Conservation (phyloP, 1,284 basidiomycete species). For the Polyporus tsugae region DNA sequence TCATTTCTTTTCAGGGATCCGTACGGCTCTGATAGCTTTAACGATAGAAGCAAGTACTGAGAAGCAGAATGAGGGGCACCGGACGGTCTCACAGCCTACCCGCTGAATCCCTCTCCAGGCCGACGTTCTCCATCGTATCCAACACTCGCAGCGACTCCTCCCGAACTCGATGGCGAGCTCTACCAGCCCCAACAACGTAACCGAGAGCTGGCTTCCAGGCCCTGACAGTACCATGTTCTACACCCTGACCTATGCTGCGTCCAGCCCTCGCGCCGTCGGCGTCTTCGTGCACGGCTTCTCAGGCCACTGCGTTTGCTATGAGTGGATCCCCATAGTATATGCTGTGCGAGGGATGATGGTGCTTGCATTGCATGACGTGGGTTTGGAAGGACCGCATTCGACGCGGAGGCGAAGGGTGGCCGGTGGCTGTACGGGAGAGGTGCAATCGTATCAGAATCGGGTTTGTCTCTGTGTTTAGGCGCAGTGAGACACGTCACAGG, state of each 20-base stretch:
- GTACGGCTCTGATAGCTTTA: no score
- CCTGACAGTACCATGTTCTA: slow-evolving; percentile 50
- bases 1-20: no score
- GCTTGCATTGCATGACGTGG: slow-evolving; percentile 88
- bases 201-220: slow-evolving; percentile 47
- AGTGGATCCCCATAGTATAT: slow-evolving; percentile 68
- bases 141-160: no score
- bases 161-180: not conserved
- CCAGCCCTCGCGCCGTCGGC: slow-evolving; percentile 63
- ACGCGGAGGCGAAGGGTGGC: slow-evolving; percentile 52
- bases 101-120: no score
- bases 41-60: no score
- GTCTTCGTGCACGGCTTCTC: slow-evolving; percentile 87
- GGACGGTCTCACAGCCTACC: no score
- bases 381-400: slow-evolving; percentile 80
- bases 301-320: slow-evolving; percentile 79
- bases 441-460: no score
- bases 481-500: no score
- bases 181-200: not conserved
- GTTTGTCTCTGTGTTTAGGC: no score
- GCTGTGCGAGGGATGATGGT: slow-evolving; percentile 67
- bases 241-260: slow-evolving; percentile 49
- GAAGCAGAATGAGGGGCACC: no score
- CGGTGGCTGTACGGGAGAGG: slow-evolving; percentile 61
- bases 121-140: no score